Evolutionary conservation across 208 protist species (phyloP).

Genomic region (Vickermania ingenoplastis): DNA sequence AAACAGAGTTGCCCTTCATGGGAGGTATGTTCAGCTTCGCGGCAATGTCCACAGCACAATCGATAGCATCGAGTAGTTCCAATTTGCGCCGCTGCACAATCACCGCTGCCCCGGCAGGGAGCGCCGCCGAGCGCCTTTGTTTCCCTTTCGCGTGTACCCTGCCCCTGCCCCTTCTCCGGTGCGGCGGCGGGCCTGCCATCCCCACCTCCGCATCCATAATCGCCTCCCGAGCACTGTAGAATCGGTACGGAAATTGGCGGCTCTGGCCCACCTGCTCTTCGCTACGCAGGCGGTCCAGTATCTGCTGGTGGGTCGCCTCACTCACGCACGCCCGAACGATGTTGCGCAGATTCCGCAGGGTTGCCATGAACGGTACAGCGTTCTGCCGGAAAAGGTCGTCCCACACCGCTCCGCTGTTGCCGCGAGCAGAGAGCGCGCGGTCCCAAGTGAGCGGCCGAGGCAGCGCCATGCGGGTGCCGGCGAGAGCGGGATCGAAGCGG

Average conservation of each 20-base stretch:
- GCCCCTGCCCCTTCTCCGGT: too few relatives aligned
- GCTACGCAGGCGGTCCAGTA: slow-evolving; percentile 27
- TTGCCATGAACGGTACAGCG: slow-evolving; percentile 93
- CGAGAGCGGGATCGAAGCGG: slow-evolving; percentile 53
- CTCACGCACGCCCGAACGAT: slow-evolving; percentile 70
- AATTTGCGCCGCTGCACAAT: background rate
- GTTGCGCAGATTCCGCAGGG: slow-evolving; percentile 93
- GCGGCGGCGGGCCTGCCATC: background rate
- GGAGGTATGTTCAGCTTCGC: slow-evolving; percentile 84
- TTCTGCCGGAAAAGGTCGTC: slow-evolving; percentile 74
- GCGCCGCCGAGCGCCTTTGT: background rate
- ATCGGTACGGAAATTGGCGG: slow-evolving; percentile 89
- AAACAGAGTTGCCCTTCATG: slow-evolving; percentile 76
- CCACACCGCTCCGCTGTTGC: slow-evolving; percentile 88
- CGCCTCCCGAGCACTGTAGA: slow-evolving; percentile 89
- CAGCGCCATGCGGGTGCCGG: slow-evolving; percentile 91
- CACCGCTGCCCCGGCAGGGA: background rate
- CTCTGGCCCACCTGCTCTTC: slow-evolving; percentile 67
- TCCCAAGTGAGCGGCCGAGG: slow-evolving; percentile 90
- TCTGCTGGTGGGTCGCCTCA: slow-evolving; percentile 33
- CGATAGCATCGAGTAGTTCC: slow-evolving; percentile 27
- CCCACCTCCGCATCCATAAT: slow-evolving; percentile 26
- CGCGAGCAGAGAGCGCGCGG: slow-evolving; percentile 62
- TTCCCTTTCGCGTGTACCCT: background rate
- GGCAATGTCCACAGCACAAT: slow-evolving; percentile 66